Percentiles rank a stretch among this genome's conserved stretches.
Evolutionary conservation across 73 alveolate genomes (phyloP).

Genomic region (Uronychia setigera): DNA sequence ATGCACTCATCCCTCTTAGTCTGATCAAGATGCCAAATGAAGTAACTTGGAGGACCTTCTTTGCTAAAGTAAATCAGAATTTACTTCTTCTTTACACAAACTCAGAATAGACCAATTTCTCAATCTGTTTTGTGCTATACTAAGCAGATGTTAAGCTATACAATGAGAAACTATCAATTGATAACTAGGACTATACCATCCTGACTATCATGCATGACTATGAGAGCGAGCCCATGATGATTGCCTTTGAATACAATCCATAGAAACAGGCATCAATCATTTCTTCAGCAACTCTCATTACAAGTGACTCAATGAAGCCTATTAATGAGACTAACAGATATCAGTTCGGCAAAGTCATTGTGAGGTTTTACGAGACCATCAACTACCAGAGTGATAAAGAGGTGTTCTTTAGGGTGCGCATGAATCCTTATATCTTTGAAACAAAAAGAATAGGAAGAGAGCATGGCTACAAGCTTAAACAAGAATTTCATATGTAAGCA

Average conservation of each 20-base stretch:
- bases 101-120: not conserved
- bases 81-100: not conserved
- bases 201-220: slow-evolving; percentile 39
- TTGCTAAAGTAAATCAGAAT: not conserved
- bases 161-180: not conserved
- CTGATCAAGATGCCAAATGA: not conserved
- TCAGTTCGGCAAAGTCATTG: slow-evolving; percentile 30
- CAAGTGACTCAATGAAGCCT: slow-evolving; percentile 11
- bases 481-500: slow-evolving; percentile 20
- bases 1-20: not conserved
- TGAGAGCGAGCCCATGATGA: slow-evolving; percentile 31
- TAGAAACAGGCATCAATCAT: slow-evolving; percentile 12
- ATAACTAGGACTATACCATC: slow-evolving; percentile 8
- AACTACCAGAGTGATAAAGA: slow-evolving; percentile 20
- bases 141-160: not conserved
- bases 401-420: slow-evolving; percentile 18
- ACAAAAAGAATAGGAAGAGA: slow-evolving; percentile 21
- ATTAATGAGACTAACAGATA: slow-evolving; percentile 40
- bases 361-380: slow-evolving; percentile 8
- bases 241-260: slow-evolving; percentile 16
- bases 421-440: slow-evolving; percentile 27
- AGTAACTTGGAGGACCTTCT: not conserved
- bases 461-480: slow-evolving; percentile 15
- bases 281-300: not conserved
- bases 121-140: not conserved